Percentiles rank a stretch among this genome's conserved stretches.
phyloP scores from a whole-genome alignment of 495 filamentous ascomycete genomes.

The Penicillium silybi region DNA sequence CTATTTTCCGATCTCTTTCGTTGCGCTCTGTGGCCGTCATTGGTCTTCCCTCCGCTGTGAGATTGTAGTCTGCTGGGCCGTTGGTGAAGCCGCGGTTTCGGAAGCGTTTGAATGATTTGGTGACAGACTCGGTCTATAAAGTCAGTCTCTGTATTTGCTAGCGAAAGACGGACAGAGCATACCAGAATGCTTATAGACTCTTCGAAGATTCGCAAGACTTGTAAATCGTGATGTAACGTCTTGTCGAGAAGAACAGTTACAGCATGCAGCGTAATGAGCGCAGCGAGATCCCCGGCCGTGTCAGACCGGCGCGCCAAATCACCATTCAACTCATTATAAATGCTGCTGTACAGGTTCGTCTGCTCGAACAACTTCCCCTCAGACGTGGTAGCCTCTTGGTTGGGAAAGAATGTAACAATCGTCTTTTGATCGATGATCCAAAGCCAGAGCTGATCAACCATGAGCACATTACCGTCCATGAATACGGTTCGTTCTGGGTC shows the following conservation, averaged over 20 bases:
- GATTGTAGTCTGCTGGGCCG: constrained; percentile 48
- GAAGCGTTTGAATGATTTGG: constrained; percentile 59
- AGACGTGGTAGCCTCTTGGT: constrained; percentile 36
- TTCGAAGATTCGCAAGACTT: constrained; percentile 64
- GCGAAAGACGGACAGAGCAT: neutral
- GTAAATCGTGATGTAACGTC: constrained; percentile 55
- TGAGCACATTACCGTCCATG: constrained; percentile 57
- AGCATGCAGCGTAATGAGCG: constrained; percentile 58
- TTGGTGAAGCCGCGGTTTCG: constrained; percentile 46
- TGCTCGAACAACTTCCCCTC: constrained; percentile 58
- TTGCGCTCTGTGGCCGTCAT: constrained; percentile 42
- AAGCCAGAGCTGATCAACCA: constrained; percentile 69
- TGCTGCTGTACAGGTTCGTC: constrained; percentile 59
- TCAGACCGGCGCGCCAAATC: constrained; percentile 62
- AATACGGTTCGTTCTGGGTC: constrained; percentile 26
- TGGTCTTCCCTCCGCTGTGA: constrained; percentile 39
- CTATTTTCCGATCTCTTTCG: constrained; percentile 47
- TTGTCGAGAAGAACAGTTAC: constrained; percentile 59
- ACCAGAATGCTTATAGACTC: constrained; percentile 64
- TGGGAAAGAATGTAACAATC: constrained; percentile 56
- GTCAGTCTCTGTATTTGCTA: constrained; percentile 6
- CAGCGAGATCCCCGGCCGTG: constrained; percentile 59
- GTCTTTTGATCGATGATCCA: constrained; percentile 62
- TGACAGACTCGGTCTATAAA: constrained; percentile 57
- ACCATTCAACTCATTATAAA: constrained; percentile 67